These are phyloP conservation scores for Schoenoplectus triqueter DNA, from an alignment of 202 grass and related monocot species.

Conservation along the genomic window DNA sequence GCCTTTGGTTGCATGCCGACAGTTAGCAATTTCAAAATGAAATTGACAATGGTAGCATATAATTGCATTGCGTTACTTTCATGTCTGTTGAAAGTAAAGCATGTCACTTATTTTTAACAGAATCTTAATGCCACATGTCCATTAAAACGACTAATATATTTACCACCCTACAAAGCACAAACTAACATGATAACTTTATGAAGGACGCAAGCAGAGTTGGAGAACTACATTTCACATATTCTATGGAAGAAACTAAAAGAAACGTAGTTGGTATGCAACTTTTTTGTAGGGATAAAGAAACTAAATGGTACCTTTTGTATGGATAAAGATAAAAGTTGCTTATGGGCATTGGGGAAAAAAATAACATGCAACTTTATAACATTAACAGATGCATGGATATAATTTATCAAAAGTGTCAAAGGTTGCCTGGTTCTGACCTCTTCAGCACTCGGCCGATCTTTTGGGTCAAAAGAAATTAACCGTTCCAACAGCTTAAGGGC, in stretches of 20 bases:
- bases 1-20: neutral
- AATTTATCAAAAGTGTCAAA: neutral
- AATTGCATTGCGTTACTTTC: neutral
- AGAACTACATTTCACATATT: neutral
- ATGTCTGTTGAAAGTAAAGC: neutral
- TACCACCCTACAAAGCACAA: slow-evolving; percentile 10
- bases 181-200: neutral
- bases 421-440: slow-evolving; percentile 55
- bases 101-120: neutral
- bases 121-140: slow-evolving; percentile 1
- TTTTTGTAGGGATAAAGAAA: too few species aligned
- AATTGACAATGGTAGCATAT: too few species aligned
- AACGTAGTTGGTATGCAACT: neutral
- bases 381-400: slow-evolving; percentile 25
- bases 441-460: slow-evolving; percentile 74
- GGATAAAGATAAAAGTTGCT: neutral
- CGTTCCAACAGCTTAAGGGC: slow-evolving; percentile 77
- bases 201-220: neutral
- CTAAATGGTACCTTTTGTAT: too few species aligned
- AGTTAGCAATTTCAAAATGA: neutral
- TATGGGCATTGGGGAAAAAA: neutral
- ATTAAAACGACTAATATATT: neutral
- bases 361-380: neutral
- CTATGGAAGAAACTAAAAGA: neutral
- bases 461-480: slow-evolving; percentile 84